phyloP scores from a whole-genome alignment of 148 eudicot species.

The Polygonum maritimum region DNA sequence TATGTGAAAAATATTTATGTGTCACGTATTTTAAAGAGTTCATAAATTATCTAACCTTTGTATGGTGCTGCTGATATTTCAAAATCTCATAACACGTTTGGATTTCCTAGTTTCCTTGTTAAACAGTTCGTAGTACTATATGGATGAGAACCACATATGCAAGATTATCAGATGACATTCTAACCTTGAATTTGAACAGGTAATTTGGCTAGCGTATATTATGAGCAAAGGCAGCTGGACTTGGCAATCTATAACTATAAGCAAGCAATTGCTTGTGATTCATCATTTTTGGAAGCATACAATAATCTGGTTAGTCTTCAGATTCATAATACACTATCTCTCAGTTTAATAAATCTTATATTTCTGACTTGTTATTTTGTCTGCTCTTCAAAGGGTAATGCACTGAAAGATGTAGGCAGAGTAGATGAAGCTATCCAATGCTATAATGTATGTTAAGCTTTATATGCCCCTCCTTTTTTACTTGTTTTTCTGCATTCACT shows the following conservation, averaged over 20 bases:
- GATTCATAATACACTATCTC: not conserved
- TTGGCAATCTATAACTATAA: conserved; percentile 75
- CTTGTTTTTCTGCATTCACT: conserved; percentile 1
- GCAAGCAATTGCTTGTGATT: conserved; percentile 75
- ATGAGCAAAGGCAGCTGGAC: conserved; percentile 87
- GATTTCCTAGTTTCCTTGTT: not conserved
- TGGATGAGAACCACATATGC: not conserved
- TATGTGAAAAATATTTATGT: too few species aligned
- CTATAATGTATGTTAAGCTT: conserved; percentile 54
- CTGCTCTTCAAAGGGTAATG: conserved; percentile 56
- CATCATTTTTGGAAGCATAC: conserved; percentile 89
- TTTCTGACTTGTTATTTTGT: conserved; percentile 5
- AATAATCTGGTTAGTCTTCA: conserved; percentile 66
- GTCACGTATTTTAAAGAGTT: too few species aligned
- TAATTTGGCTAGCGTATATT: conserved; percentile 78
- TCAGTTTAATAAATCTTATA: not conserved
- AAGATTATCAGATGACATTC: not conserved
- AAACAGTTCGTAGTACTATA: not conserved
- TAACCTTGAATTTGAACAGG: conserved; percentile 30
- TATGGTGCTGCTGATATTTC: too few species aligned
- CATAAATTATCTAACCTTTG: too few species aligned
- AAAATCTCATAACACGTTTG: not conserved
- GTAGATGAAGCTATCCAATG: conserved; percentile 85
- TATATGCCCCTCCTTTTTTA: not conserved
- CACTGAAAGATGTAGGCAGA: conserved; percentile 85